Conservation (phyloP, 139 green algal species). For the Coelastrella sp. region DNA sequence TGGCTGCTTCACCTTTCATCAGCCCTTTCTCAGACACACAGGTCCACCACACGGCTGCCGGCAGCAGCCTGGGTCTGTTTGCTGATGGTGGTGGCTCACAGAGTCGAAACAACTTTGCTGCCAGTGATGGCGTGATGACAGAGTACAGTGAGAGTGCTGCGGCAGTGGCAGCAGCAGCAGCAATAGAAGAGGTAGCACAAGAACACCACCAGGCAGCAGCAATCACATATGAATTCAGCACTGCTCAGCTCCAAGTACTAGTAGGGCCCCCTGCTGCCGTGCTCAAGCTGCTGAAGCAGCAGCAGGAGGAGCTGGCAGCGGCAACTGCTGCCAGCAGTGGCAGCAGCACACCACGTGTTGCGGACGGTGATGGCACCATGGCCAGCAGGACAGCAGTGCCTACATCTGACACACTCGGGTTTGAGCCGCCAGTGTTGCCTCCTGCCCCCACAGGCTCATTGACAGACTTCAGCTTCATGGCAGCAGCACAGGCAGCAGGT, state of each 20-base stretch:
- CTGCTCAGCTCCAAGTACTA: slow-evolving; percentile 30
- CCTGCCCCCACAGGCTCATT: not conserved
- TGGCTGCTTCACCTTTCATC: not conserved
- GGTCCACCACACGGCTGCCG: not conserved
- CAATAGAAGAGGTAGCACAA: slow-evolving; percentile 3
- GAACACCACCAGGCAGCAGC: slow-evolving; percentile 28
- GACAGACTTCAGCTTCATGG: not conserved
- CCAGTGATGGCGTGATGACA: not conserved
- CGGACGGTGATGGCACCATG: not conserved
- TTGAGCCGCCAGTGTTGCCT: not conserved
- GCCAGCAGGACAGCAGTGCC: slow-evolving; percentile 16
- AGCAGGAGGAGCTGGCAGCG: slow-evolving; percentile 32
- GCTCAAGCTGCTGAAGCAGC: slow-evolving; percentile 37
- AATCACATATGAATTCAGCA: slow-evolving; percentile 40
- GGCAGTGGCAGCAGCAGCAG: slow-evolving; percentile 33
- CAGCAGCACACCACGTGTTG: not conserved
- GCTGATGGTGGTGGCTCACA: not conserved
- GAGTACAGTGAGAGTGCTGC: slow-evolving; percentile 3
- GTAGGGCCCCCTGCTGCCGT: slow-evolving; percentile 4
- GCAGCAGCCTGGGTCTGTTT: not conserved
- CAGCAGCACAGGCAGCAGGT: slow-evolving; percentile 12
- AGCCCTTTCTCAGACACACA: not conserved
- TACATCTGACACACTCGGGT: not conserved
- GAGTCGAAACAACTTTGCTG: not conserved
- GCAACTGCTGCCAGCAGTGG: not conserved